Percentiles rank a stretch among this genome's conserved stretches.
Evolutionary conservation across 352 stramenopile species (phyloP).

Genomic region (Phytophthora sojae): DNA sequence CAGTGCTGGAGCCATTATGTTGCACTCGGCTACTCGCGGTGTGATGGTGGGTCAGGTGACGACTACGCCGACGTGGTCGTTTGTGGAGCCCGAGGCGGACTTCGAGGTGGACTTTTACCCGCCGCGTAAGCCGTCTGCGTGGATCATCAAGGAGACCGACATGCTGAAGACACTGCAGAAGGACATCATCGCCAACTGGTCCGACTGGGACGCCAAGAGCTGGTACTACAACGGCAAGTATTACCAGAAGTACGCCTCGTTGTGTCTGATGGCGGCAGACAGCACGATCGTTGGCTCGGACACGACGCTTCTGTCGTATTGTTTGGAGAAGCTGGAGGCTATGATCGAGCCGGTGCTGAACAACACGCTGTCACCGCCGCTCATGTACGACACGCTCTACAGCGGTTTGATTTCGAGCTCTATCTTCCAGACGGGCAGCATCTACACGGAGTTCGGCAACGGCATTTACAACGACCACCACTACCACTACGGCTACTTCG

Average conservation of each 20-base stretch:
- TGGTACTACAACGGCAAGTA: constrained; percentile 77
- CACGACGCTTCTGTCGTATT: constrained; percentile 45
- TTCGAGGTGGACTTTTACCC: constrained; percentile 67
- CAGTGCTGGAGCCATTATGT: constrained; percentile 30
- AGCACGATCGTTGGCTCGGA: constrained; percentile 44
- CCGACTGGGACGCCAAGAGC: constrained; percentile 42
- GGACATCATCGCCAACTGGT: constrained; percentile 68
- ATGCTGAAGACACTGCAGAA: constrained; percentile 51
- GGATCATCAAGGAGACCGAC: constrained; percentile 47
- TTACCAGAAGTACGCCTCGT: constrained; percentile 46
- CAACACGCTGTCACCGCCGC: constrained; percentile 51
- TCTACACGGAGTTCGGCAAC: constrained; percentile 71
- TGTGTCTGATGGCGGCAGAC: constrained; percentile 46
- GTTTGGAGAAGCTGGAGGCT: constrained; percentile 56
- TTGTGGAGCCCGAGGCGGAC: constrained; percentile 58
- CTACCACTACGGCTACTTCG: constrained; percentile 79
- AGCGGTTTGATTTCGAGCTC: constrained; percentile 50
- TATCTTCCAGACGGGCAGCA: constrained; percentile 49
- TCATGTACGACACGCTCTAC: constrained; percentile 71
- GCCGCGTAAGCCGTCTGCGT: constrained; percentile 33
- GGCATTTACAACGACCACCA: constrained; percentile 80
- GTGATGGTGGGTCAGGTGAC: constrained; percentile 56
- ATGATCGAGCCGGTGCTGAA: constrained; percentile 56
- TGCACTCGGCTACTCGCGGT: constrained; percentile 61
- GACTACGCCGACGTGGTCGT: constrained; percentile 47